Conservation (phyloP, 352 stramenopile species). For the Halophytophthora batemanensis region DNA sequence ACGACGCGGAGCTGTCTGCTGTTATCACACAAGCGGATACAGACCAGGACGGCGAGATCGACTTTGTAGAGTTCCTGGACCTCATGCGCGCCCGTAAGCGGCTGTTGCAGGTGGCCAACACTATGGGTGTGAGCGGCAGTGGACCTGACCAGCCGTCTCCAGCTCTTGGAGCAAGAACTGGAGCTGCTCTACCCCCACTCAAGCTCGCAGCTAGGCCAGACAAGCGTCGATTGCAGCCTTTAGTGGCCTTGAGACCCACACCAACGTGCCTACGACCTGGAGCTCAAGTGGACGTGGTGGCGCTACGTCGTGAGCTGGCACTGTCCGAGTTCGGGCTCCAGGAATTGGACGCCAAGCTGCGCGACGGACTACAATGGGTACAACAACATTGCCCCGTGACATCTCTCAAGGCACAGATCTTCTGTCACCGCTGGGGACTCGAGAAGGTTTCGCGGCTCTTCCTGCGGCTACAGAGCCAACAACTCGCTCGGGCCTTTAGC, state of each 20-base stretch:
- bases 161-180: slow-evolving; percentile 4
- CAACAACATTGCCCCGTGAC: slow-evolving; percentile 80
- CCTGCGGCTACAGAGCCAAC: slow-evolving; percentile 58
- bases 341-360: slow-evolving; percentile 65
- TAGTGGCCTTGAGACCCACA: slow-evolving; percentile 44
- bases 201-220: slow-evolving; percentile 43
- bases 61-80: slow-evolving; percentile 76
- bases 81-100: slow-evolving; percentile 81
- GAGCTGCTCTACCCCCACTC: slow-evolving; percentile 48
- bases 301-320: slow-evolving; percentile 72
- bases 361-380: slow-evolving; percentile 83
- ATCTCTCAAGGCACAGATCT: slow-evolving; percentile 79
- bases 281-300: slow-evolving; percentile 38
- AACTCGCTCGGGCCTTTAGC: slow-evolving; percentile 58
- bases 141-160: slow-evolving; percentile 18
- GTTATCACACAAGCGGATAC: slow-evolving; percentile 68
- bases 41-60: slow-evolving; percentile 70
- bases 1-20: slow-evolving; percentile 62
- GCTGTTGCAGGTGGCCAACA: slow-evolving; percentile 62
- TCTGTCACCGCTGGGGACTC: slow-evolving; percentile 82
- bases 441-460: slow-evolving; percentile 83
- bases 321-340: slow-evolving; percentile 78
- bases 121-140: slow-evolving; percentile 49
- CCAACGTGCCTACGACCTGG: slow-evolving; percentile 57
- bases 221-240: slow-evolving; percentile 44